Conservation (phyloP, 1,284 basidiomycete species). For the Ceratobasidium sp. region DNA sequence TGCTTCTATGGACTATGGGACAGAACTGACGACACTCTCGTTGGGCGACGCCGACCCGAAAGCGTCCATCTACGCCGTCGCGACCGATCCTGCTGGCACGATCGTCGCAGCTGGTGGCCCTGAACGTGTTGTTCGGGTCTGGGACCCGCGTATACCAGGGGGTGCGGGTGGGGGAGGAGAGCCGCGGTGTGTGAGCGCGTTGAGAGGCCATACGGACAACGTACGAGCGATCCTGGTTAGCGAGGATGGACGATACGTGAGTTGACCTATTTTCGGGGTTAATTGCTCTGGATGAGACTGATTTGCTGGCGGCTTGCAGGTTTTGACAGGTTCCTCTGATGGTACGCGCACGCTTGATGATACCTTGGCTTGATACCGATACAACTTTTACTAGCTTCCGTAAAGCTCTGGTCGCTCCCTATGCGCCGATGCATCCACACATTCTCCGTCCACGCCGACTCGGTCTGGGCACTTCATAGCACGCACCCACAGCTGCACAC, state of each 20-base stretch:
- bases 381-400: constrained; percentile 64
- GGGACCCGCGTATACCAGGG: constrained; percentile 85
- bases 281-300: not conserved
- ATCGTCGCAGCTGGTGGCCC: constrained; percentile 91
- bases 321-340: constrained; percentile 90
- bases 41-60: constrained; percentile 65
- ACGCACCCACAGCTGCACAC: constrained; percentile 87
- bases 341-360: constrained; percentile 59
- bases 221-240: constrained; percentile 89
- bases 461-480: constrained; percentile 94
- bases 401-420: constrained; percentile 94
- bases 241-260: constrained; percentile 88
- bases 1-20: constrained; percentile 51
- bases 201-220: constrained; percentile 90
- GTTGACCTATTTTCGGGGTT: constrained; percentile 53
- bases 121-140: constrained; percentile 88
- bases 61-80: constrained; percentile 81
- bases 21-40: constrained; percentile 53
- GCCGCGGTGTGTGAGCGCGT: constrained; percentile 17
- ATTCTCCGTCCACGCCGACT: constrained; percentile 94
- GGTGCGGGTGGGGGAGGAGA: constrained; percentile 66
- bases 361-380: constrained; percentile 35
- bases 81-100: constrained; percentile 81
- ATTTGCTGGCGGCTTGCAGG: constrained; percentile 57
- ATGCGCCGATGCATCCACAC: constrained; percentile 93